A percentile compares a stretch with the other conserved stretches of the same genome.
These are phyloP conservation scores for Lipomyces chichibuensis DNA, from an alignment of 805 yeast genomes.

Conservation along the genomic window DNA sequence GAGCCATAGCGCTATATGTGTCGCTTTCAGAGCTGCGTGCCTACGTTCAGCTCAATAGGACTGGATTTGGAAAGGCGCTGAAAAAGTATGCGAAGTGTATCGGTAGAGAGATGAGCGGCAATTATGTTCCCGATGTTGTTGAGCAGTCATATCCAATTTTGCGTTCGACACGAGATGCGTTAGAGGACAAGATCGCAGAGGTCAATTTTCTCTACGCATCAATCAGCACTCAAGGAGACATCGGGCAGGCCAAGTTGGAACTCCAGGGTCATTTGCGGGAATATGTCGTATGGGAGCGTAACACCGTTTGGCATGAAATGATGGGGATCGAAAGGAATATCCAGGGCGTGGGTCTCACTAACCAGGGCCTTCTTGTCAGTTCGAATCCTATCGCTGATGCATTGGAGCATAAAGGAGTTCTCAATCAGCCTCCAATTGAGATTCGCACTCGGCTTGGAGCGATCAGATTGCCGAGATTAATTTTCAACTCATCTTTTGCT, in stretches of 20 bases:
- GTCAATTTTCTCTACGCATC: conserved; percentile 60
- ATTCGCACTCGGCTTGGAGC: conserved; percentile 29
- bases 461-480: conserved; percentile 43
- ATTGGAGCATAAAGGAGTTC: conserved; percentile 18
- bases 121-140: conserved; percentile 52
- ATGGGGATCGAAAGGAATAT: conserved; percentile 85
- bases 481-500: conserved; percentile 48
- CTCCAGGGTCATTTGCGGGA: conserved; percentile 70
- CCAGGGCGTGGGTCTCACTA: conserved; percentile 59
- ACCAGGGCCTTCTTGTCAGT: conserved; percentile 27
- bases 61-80: conserved; percentile 87
- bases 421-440: conserved; percentile 20
- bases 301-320: conserved; percentile 97
- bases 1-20: conserved; percentile 69
- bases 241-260: conserved; percentile 52
- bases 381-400: conserved; percentile 32
- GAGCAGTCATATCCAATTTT: conserved; percentile 61
- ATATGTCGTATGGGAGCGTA: conserved; percentile 95
- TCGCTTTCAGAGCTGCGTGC: conserved; percentile 80
- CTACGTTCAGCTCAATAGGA: conserved; percentile 77
- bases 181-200: conserved; percentile 60
- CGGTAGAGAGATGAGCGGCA: conserved; percentile 51
- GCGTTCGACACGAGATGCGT: conserved; percentile 50
- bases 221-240: conserved; percentile 49
- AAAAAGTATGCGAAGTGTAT: conserved; percentile 90